Evolutionary conservation across 306 rosid genomes (phyloP), one percentile per base, ranked within the genome.

Genomic region (Trichosanthes cucumerina): DNA sequence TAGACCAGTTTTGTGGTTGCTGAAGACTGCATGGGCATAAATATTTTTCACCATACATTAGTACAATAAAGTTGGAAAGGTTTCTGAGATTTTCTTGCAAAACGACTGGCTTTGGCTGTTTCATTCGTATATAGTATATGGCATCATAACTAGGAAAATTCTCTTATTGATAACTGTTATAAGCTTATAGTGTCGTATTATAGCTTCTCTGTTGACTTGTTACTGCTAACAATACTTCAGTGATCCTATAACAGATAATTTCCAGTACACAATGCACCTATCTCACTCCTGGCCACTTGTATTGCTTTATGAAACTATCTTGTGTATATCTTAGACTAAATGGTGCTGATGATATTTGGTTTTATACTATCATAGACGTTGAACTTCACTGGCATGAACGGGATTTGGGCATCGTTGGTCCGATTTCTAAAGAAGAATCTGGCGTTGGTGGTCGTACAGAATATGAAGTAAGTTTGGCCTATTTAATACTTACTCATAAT

Each of bases 381-480:
- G 93, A 92, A 77, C 86, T 90, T 81, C 80, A 77, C 74, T 83
- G 92, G 92, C 85, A 82, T 56, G 81, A 82, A 72, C 89, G 71
- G 21, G 88, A 90, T 83, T 86, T 80, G 81, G 81, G 85, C 43
- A 74, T 77, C 78, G 50, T 89, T 34, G 82, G 79, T 80, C 90
- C 78, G 78, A 80, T 87, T 77, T 78, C 79, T 41, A 88, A 84
- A 81, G 95, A 90, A 71, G 89, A 91, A 79, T 80, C 85, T 85
- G 96, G 98, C 56, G 58, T 88, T 39, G 86, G 88, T 79, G 91
- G 92, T 72, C 88, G 62, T 47, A 86, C 96, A 8, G 90, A 68
- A 78, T 94, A 90, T 84, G 95, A 92, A 92, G 97, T 89, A 77
- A 80, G 91, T 70, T 36, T 63, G 4, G 6, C 72, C 1, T 36